Evolutionary conservation across 2,329 filamentous ascomycete species (phyloP).

Genomic region (Dothidotthia symphoricarpi): DNA sequence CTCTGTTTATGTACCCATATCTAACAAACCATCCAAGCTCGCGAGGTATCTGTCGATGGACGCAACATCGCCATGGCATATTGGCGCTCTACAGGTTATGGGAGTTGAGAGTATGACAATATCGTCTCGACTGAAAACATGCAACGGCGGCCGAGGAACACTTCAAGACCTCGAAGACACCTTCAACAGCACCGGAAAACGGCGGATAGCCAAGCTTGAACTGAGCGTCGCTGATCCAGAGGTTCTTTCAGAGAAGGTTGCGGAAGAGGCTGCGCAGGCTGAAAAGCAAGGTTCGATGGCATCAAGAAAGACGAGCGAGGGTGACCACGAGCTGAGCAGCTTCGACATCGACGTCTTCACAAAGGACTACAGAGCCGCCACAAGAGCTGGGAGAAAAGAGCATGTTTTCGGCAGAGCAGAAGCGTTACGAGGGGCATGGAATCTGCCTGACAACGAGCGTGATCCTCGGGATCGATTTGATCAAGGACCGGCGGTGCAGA

Average conservation of each 20-base stretch:
- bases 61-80: constrained; percentile 70
- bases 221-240: constrained; percentile 58
- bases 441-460: constrained; percentile 26
- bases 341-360: constrained; percentile 39
- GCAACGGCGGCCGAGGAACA: constrained; percentile 47
- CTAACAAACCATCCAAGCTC: constrained; percentile 56
- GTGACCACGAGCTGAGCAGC: constrained; percentile 16
- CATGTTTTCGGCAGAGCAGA: constrained; percentile 46
- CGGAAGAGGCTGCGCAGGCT: constrained; percentile 22
- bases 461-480: constrained; percentile 39
- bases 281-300: constrained; percentile 29
- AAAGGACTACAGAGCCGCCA: constrained; percentile 26
- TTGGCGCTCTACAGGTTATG: constrained; percentile 70
- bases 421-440: constrained; percentile 43
- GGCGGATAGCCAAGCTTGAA: constrained; percentile 72
- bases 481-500: constrained; percentile 37
- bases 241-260: constrained; percentile 25
- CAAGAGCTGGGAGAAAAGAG: constrained; percentile 20
- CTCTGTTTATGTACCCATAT: constrained; percentile 74
- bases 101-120: constrained; percentile 78
- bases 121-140: constrained; percentile 64
- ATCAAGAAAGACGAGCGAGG: constrained; percentile 19
- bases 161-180: constrained; percentile 64
- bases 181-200: constrained; percentile 73
- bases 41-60: constrained; percentile 62